Base-by-base conservation (phyloP, 495 filamentous ascomycete genomes). In the Rusavskia elegans region DNA sequence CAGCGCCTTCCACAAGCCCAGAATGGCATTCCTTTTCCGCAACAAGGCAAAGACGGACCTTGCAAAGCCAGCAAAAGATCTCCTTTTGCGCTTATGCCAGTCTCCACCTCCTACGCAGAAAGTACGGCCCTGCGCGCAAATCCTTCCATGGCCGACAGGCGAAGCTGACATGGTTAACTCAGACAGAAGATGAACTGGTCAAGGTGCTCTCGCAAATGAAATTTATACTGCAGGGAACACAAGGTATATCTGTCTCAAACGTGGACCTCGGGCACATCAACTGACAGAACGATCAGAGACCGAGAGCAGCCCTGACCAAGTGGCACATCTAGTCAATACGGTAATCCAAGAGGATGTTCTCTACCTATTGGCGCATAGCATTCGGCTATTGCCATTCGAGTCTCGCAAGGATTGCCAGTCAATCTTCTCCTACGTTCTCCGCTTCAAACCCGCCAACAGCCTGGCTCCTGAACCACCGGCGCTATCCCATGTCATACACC, bases 311-410 rank as follows among this genome's bases (percentile, higher is more conserved):
- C 89, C 89, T 20, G 89, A 96, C 46, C 84, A 90, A 62, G 83
- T 93, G 53, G 78, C 84, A 59, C 76, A 83, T 51, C 74, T 97
- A 19, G 78, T 95, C 42, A 81, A 77, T 39, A 77, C 82, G 48
- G 78, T 94, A 37, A 81, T 95, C 57, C 76, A 88, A 58, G 87
- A 94, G 68, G 87, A 96, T 64, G 71, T 99, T 21, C 78, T 97
- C 36, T 85, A 83, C 58, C 71, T 84, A 32, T 81, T 99, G 37
- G 84, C 89, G 27, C 73, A 76, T 44, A 79, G 80, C 62, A 81
- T 99, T 46, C 77, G 84, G 64, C 74, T 81, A 27, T 79, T 97
- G 6, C 85, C 90, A 6, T 99, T 99, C 72, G 93, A 99, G 71
- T 83, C 87, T 25, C 79, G 85, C 60, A 94, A 93, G 68, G 87